These are phyloP conservation scores for Wallacemonas collosoma DNA, from an alignment of 208 protist species.

Conservation along the genomic window DNA sequence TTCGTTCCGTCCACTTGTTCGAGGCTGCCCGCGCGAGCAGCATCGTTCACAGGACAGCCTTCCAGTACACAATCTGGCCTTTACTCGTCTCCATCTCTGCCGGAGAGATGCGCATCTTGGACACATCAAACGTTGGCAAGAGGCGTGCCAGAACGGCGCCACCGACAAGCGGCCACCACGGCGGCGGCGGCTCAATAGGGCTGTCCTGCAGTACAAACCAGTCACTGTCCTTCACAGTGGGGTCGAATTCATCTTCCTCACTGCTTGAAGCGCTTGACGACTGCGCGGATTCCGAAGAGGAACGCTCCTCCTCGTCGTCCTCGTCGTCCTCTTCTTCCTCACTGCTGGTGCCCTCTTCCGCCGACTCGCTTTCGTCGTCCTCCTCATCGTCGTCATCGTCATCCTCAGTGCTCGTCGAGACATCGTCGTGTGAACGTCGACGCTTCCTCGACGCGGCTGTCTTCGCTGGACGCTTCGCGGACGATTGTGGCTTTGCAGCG, in stretches of 20 bases:
- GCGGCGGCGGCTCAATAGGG: slow-evolving; percentile 41
- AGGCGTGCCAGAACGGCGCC: slow-evolving; percentile 17
- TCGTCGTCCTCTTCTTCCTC: slow-evolving; percentile 8
- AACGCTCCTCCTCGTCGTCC: slow-evolving; percentile 19
- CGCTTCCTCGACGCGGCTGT: not conserved
- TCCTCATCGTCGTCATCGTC: slow-evolving; percentile 18
- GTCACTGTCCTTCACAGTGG: slow-evolving; percentile 18
- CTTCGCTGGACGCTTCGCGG: not conserved
- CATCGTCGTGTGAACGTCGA: not conserved
- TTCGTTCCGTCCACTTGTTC: not conserved
- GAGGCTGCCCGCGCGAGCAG: not conserved
- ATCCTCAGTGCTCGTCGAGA: not conserved
- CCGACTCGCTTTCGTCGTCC: not conserved
- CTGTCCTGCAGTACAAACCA: slow-evolving; percentile 37
- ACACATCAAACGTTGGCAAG: slow-evolving; percentile 8
- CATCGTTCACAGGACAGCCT: slow-evolving; percentile 3
- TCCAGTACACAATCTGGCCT: slow-evolving; percentile 15
- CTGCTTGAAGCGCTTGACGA: not conserved
- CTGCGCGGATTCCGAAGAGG: slow-evolving; percentile 6
- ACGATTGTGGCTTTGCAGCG: too few species aligned
- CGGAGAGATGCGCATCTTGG: slow-evolving; percentile 6
- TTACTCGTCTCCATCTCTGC: slow-evolving; percentile 8
- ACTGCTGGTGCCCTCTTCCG: too few species aligned
- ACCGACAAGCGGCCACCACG: slow-evolving; percentile 37
- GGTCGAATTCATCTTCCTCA: slow-evolving; percentile 24